Base-by-base conservation (phyloP, 495 filamentous ascomycete species). In the Evernia prunastri region DNA sequence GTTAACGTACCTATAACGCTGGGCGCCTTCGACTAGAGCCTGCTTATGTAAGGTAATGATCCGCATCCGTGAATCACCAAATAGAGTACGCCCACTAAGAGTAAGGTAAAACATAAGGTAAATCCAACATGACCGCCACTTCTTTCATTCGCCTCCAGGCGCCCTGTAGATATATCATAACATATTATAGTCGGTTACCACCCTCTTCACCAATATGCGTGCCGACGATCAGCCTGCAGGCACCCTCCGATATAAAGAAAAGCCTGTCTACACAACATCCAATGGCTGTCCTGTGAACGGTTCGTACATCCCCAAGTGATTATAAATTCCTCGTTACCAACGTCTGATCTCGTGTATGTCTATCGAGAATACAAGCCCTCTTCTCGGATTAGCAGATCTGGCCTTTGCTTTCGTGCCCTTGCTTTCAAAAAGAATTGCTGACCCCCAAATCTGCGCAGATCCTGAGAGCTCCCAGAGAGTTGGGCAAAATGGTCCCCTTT, bases 401-500 rank as follows among this genome's bases (percentile, higher is more conserved):
- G 25, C 47, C 7, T 51, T 6, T 5, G 10, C 9, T 10, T 29
- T 29, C 47, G 2, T 12, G 35, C 9, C 18, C 40, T 27, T 47
- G 27, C 10, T 20, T 29, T 51, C 20, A 29, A 45, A 29, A 65
- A 29, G n/a, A 4, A 37, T 20, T 29, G 39, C 60, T 65, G 57
- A 65, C 3, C 29, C 17, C 42, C 25, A 65, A 60, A 43, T 43
- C 20, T 79, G 83, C 64, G 79, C 81, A 73, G 79, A 86, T 68
- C 82, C 84, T 31, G 78, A 85, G 62, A 78, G 80, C 40, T 75
- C 83, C 51, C 82, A 81, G 71, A 78, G 86, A 33, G 82, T 84
- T 39, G 86, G 86, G 64, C 78, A 81, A 66, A 86, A 87, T 67
- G 84, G 84, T 15, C 84, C 84, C 49, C 78, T 87, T 37, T 73